Base-by-base conservation (phyloP, 202 grass and related monocot species). In the Panicum virgatum region DNA sequence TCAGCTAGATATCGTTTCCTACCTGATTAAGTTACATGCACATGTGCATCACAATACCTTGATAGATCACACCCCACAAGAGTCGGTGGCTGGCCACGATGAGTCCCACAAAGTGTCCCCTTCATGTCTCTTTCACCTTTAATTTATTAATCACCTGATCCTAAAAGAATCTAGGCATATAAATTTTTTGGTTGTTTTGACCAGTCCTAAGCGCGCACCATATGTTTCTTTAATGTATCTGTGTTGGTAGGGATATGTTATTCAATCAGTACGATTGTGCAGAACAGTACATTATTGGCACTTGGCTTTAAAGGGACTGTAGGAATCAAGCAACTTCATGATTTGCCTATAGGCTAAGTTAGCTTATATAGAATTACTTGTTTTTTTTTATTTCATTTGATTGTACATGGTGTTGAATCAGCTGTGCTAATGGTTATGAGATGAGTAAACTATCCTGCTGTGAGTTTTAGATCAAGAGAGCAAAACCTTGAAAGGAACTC, bases 121-220 rank as follows among this genome's bases (percentile, higher is more conserved):
- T 45, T 47, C 58, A 53, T 72, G 72, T 81, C 72, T 88, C 71
- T 80, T 82, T 88, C 77, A 82, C 72, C 78, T 84, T 71, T 88
- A 77, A 73, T 87, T 74, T 88, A 88, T 74, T 84, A 88, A 88
- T 82, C 65, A 78, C 73, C 59, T 82, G 77, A 85, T 84, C 57
- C 77, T 73, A 85, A 87, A 87, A 73, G 89, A 85, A 88, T 85
- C 85, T 84, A 76, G 60, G 46, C 50, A 53, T 77, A 86, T 82
- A 57, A 81, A 86, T 72, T 80, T 72, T 74, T 77, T 53, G 61
- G 65, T 72, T 81, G 63, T 46, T 88, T 91, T 91, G 77, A 88
- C 82, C 71, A 82, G 72, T 74, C 82, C 66, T 85, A 62, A 86
- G 48, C 46, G 54, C 27, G 69, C 69, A 65, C 66, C 27, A 3